Percentiles rank a stretch among this genome's conserved stretches.
phyloP scores from a whole-genome alignment of 805 yeast species.

The Debaryomyces hansenii region DNA sequence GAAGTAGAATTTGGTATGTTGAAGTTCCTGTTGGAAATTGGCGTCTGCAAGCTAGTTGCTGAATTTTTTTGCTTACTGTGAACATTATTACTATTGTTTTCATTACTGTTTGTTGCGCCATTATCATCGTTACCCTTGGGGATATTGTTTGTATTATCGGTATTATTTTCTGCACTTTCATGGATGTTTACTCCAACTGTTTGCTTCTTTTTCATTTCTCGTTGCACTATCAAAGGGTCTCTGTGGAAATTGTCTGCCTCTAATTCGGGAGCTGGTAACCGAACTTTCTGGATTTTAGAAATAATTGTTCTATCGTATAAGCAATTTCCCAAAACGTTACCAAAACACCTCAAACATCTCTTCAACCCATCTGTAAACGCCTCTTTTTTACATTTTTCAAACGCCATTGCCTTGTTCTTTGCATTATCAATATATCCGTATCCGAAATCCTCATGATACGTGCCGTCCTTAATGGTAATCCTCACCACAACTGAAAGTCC shows the following conservation, averaged over 20 bases:
- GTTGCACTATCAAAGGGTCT: constrained; percentile 32
- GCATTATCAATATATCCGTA: constrained; percentile 74
- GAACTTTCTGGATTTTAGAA: constrained; percentile 47
- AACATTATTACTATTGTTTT: neutral
- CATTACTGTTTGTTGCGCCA: neutral
- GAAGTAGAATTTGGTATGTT: neutral
- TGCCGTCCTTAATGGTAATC: constrained; percentile 75
- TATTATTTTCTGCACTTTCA: neutral
- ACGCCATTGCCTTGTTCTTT: constrained; percentile 67
- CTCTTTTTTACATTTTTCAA: constrained; percentile 78
- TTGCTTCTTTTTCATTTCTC: constrained; percentile 22
- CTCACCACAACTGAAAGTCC: constrained; percentile 74
- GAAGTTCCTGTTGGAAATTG: neutral
- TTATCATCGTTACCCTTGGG: too few species aligned
- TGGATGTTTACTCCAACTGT: constrained; percentile 5
- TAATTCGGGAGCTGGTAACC: constrained; percentile 28
- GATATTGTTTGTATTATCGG: too few species aligned
- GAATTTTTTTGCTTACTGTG: neutral
- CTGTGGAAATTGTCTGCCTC: constrained; percentile 34
- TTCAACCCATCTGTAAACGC: constrained; percentile 85
- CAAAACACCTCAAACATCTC: constrained; percentile 76
- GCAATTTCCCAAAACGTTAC: constrained; percentile 79
- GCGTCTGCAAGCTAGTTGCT: constrained; percentile 9
- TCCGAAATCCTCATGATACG: constrained; percentile 78
- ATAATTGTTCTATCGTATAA: constrained; percentile 74